Conservation (phyloP, 169 alveolate genomes). For the Plasmodium vinckei region DNA sequence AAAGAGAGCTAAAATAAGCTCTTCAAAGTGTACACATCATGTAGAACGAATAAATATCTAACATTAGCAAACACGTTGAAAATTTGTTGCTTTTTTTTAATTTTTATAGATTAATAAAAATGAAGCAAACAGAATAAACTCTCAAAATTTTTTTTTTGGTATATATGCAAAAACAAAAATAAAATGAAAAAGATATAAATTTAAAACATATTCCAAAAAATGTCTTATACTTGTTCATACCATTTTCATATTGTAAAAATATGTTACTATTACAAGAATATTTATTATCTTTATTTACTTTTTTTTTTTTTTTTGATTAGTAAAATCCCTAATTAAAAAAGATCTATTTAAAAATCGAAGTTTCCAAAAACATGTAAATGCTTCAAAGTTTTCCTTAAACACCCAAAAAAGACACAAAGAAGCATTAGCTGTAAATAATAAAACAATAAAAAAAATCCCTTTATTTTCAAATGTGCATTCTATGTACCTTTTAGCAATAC, state of each 20-base stretch:
- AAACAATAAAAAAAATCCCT: neutral
- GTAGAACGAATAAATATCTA: neutral
- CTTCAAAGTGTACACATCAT: neutral
- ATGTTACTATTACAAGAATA: neutral
- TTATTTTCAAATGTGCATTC: neutral
- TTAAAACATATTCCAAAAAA: neutral
- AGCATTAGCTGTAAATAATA: constrained; percentile 78
- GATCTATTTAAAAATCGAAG: constrained; percentile 17
- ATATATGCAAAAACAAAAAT: constrained; percentile 1
- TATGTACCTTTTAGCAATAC: neutral
- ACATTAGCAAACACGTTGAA: neutral
- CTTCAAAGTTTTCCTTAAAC: constrained; percentile 54
- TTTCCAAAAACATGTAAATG: constrained; percentile 15
- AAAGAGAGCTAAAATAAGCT: neutral
- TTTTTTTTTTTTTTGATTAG: constrained; percentile 10
- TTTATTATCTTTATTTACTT: neutral
- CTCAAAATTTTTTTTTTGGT: constrained; percentile 44
- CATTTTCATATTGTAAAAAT: neutral
- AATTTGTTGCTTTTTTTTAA: neutral
- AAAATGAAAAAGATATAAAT: neutral
- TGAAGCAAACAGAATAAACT: constrained; percentile 50
- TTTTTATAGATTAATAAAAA: constrained; percentile 41
- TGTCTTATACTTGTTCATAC: neutral
- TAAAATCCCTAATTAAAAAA: constrained; percentile 23
- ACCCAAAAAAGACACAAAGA: constrained; percentile 88